Evolutionary conservation across 805 yeast species (phyloP).

Genomic region (Tetrapisispora fleetii): DNA sequence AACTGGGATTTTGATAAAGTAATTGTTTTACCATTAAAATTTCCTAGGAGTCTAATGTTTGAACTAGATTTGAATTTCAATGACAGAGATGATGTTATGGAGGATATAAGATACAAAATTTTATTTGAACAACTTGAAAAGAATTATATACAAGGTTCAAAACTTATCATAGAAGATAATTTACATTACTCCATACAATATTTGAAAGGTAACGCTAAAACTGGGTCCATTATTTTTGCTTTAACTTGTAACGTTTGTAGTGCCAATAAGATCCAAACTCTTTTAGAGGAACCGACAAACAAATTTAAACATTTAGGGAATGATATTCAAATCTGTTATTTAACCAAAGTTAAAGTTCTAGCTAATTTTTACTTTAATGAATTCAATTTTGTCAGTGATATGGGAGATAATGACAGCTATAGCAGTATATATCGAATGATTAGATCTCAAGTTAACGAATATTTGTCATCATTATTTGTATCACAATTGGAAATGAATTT

Average conservation of each 20-base stretch:
- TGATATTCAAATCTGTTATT: slow-evolving; percentile 1
- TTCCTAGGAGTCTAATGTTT: neutral
- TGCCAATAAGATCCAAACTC: slow-evolving; percentile 6
- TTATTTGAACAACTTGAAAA: neutral
- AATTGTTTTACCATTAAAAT: neutral
- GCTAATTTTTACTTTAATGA: neutral
- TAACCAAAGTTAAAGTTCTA: neutral
- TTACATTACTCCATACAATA: neutral
- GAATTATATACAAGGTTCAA: neutral
- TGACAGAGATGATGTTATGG: neutral
- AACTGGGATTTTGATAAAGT: neutral
- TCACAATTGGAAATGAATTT: slow-evolving; percentile 29
- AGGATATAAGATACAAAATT: neutral
- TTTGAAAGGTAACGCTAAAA: neutral
- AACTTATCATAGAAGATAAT: neutral
- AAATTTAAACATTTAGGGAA: slow-evolving; percentile 3
- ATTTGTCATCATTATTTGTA: slow-evolving; percentile 19
- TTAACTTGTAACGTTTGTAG: slow-evolving; percentile 9
- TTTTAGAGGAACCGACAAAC: slow-evolving; percentile 9
- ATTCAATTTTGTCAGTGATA: neutral
- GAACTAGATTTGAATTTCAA: neutral
- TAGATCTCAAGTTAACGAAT: slow-evolving; percentile 18
- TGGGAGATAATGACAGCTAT: neutral
- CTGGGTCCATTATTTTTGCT: neutral
- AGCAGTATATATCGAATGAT: neutral